Percentiles rank a stretch among this genome's conserved stretches.
Evolutionary conservation across 2,329 filamentous ascomycete genomes (phyloP).

Genomic region (Harringtonia aguacate): DNA sequence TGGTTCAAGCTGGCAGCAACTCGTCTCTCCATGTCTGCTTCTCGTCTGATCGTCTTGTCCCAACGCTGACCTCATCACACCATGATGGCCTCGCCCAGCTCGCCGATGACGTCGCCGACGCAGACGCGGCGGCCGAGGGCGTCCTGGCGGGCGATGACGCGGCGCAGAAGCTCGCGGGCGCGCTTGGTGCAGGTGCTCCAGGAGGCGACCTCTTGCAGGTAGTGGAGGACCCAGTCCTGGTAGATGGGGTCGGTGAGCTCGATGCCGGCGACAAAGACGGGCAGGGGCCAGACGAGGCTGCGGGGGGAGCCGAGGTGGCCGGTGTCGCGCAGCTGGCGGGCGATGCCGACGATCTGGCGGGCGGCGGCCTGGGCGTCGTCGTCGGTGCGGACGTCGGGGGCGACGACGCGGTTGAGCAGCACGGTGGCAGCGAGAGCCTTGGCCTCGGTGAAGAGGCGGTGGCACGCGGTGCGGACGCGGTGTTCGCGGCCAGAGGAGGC

Average conservation of each 20-base stretch:
- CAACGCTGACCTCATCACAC: too few relatives aligned
- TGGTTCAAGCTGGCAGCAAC: too few relatives aligned
- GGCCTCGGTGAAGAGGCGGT: slow-evolving; percentile 5
- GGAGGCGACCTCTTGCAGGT: slow-evolving; percentile 5
- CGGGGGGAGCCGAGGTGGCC: slow-evolving; percentile 2
- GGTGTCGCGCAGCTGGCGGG: slow-evolving; percentile 1
- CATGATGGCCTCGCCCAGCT: slow-evolving; percentile 4
- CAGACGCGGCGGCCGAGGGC: neutral
- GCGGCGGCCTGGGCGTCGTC: slow-evolving; percentile 6
- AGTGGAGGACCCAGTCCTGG: slow-evolving; percentile 12
- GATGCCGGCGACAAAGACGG: slow-evolving; percentile 14
- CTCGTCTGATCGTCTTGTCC: too few relatives aligned
- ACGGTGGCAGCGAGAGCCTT: slow-evolving; percentile 4
- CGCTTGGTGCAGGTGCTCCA: slow-evolving; percentile 7
- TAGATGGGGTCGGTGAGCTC: slow-evolving; percentile 14
- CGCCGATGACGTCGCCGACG: slow-evolving; percentile 4
- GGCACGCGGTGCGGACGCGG: slow-evolving; percentile 1
- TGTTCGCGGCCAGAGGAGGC: slow-evolving; percentile 2
- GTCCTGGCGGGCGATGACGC: slow-evolving; percentile 4
- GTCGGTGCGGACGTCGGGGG: slow-evolving; percentile 3
- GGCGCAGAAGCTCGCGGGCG: slow-evolving; percentile 4
- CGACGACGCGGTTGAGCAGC: slow-evolving; percentile 2
- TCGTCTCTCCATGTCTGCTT: too few relatives aligned
- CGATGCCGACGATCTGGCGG: slow-evolving; percentile 5
- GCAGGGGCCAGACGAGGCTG: slow-evolving; percentile 12